phyloP scores from a whole-genome alignment of 148 eudicot species.

The Rhododendron griersonianum region DNA sequence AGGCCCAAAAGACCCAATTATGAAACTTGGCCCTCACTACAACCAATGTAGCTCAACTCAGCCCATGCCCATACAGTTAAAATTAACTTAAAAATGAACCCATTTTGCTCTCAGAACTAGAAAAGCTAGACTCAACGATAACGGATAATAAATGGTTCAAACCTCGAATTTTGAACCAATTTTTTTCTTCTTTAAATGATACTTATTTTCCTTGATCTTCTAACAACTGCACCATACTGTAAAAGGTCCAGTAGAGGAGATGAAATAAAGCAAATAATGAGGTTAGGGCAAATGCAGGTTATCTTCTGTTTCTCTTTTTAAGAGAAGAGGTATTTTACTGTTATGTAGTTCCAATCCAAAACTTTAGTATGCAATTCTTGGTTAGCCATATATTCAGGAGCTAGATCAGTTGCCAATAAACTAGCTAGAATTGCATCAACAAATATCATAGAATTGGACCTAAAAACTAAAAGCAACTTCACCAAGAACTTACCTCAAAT shows the following conservation, averaged over 20 bases:
- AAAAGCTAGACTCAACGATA: neutral
- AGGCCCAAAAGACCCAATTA: neutral
- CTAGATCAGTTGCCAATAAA: neutral
- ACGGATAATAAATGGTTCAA: neutral
- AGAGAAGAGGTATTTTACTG: neutral
- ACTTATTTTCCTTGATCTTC: neutral
- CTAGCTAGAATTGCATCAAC: neutral
- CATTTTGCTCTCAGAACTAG: neutral
- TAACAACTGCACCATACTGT: neutral
- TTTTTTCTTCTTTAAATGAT: neutral
- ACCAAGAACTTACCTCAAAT: constrained; percentile 27
- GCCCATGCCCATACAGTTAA: neutral
- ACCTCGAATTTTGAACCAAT: neutral
- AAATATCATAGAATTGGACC: neutral
- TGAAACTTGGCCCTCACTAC: neutral
- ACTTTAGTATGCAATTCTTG: neutral
- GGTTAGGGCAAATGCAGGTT: neutral
- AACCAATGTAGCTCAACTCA: neutral
- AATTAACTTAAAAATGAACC: neutral
- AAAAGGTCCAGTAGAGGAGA: neutral
- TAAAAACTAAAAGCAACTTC: neutral
- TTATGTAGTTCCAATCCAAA: neutral
- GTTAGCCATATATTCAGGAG: neutral
- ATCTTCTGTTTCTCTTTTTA: neutral
- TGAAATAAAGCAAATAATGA: neutral